phyloP scores from a whole-genome alignment of 768 basidiomycete genomes.

The Naematelia encephala region DNA sequence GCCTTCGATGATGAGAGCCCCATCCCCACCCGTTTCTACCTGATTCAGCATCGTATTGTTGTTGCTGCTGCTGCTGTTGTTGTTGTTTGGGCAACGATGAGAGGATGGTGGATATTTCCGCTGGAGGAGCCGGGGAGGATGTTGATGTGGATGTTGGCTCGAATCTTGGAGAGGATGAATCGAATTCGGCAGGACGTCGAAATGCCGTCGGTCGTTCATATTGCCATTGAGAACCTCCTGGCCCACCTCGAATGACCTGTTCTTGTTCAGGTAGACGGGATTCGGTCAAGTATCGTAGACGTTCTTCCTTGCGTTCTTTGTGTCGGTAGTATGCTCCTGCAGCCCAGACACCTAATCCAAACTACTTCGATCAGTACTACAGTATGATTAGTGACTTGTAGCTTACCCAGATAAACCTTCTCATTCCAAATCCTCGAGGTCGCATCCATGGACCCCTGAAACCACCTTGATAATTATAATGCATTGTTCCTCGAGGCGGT shows the following conservation, averaged over 20 bases:
- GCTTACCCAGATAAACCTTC: constrained; percentile 27
- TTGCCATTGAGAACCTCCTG: background rate
- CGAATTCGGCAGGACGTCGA: background rate
- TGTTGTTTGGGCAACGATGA: background rate
- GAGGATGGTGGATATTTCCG: background rate
- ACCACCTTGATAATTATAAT: constrained; percentile 12
- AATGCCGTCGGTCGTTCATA: background rate
- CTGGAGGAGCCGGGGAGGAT: background rate
- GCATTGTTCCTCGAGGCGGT: background rate
- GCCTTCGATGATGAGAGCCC: background rate
- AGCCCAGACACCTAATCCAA: constrained; percentile 25
- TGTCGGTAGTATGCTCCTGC: constrained; percentile 15
- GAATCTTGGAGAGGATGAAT: background rate
- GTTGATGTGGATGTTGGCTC: background rate
- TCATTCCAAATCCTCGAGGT: constrained; percentile 11
- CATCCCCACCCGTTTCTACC: background rate
- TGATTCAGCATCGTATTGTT: background rate
- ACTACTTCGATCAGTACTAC: constrained; percentile 13
- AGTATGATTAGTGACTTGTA: too few species aligned
- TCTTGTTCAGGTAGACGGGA: background rate
- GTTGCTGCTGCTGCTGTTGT: background rate
- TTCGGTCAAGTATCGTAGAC: background rate
- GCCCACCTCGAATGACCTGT: background rate
- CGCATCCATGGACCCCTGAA: constrained; percentile 3
- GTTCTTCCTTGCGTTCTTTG: constrained; percentile 13